phyloP scores from a whole-genome alignment of 2,329 filamentous ascomycete genomes.

The Ceratocystiopsis brevicomis region DNA sequence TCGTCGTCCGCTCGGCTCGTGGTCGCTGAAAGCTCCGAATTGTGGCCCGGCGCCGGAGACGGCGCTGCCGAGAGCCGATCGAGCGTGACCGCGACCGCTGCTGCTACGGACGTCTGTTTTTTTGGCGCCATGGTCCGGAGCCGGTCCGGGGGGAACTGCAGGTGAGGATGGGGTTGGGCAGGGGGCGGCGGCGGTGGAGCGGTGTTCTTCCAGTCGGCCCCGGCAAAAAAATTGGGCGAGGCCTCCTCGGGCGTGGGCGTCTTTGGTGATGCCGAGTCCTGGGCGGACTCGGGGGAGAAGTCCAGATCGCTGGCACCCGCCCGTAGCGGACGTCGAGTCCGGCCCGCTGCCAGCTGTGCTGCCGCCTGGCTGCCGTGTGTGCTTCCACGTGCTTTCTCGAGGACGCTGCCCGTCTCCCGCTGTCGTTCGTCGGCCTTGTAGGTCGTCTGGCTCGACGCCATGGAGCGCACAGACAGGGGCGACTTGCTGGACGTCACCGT shows the following conservation, averaged over 20 bases:
- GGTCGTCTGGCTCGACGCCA: conserved; percentile 38
- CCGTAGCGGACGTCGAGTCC: conserved; percentile 7
- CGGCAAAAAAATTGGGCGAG: conserved; percentile 5
- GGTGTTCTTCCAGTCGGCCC: conserved; percentile 15
- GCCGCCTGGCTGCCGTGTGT: too few species aligned
- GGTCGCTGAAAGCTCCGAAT: conserved; percentile 1
- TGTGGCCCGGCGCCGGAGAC: conserved; percentile 1
- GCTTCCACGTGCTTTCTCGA: too few species aligned
- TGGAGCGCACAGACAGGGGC: conserved; percentile 31
- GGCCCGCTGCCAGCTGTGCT: too few species aligned
- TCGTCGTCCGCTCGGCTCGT: neutral
- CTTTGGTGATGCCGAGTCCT: conserved; percentile 40
- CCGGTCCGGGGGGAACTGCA: neutral
- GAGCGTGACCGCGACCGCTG: conserved; percentile 1
- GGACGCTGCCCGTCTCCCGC: too few species aligned
- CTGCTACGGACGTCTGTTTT: neutral
- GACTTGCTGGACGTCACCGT: too few species aligned
- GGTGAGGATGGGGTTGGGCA: conserved; percentile 20
- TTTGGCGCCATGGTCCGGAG: too few species aligned
- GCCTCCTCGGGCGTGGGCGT: conserved; percentile 29
- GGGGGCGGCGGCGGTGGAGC: conserved; percentile 33
- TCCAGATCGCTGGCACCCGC: conserved; percentile 24
- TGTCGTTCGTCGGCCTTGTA: conserved; percentile 11
- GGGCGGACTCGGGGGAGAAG: conserved; percentile 30
- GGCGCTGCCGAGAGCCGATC: conserved; percentile 17